A percentile compares a stretch with the other conserved stretches of the same genome.
Conservation (phyloP, 2,329 filamentous ascomycete genomes). For the Sporothrix pseudoabietina region DNA sequence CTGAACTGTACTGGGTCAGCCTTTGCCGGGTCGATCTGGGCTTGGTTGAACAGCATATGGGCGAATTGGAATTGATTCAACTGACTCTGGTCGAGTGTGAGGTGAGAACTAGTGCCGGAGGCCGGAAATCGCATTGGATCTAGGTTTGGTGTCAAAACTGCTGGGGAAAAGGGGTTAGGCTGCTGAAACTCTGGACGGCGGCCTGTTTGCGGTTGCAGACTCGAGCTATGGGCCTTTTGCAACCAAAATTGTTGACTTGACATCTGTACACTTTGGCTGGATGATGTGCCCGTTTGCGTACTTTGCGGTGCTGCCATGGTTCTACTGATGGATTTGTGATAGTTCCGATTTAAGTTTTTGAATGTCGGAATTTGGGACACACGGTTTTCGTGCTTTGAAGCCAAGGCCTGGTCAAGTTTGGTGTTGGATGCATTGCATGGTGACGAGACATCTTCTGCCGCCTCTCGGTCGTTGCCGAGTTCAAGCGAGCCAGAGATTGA, state of each 20-base stretch:
- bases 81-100: not conserved
- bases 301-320: not conserved
- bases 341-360: not conserved
- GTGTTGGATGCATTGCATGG: not conserved
- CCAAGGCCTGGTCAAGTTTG: not conserved
- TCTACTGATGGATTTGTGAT: conserved; percentile 14
- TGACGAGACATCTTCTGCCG: too few relatives aligned
- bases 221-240: not conserved
- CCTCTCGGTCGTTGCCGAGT: not conserved
- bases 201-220: not conserved
- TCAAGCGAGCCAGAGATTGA: not conserved
- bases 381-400: not conserved
- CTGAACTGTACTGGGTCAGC: not conserved
- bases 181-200: not conserved
- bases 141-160: not conserved
- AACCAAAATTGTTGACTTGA: not conserved
- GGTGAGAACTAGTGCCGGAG: not conserved
- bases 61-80: not conserved
- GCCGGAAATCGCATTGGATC: not conserved
- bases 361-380: not conserved
- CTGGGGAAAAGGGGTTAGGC: not conserved
- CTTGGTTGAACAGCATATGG: not conserved
- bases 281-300: not conserved
- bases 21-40: not conserved
- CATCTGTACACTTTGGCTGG: not conserved